Evolutionary conservation across 164 flowering plant species (phyloP).

Genomic region (Kingdonia uniflora): DNA sequence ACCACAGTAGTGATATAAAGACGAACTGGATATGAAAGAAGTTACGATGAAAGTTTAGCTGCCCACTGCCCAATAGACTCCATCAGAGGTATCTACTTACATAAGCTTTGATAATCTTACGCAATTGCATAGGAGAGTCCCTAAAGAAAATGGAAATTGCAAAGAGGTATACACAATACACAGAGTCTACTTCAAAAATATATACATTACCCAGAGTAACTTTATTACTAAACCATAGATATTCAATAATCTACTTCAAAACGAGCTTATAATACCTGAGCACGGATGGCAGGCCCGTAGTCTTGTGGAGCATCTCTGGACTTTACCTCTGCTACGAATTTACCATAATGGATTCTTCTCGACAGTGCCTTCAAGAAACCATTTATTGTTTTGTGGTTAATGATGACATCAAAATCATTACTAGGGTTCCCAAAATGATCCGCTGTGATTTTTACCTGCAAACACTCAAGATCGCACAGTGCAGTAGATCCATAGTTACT

Average conservation of each 20-base stretch:
- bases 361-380: slow-evolving; percentile 56
- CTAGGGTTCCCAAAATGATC: neutral
- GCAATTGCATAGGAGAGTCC: too few species aligned
- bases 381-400: neutral
- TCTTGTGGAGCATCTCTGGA: slow-evolving; percentile 62
- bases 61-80: too few species aligned
- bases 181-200: too few species aligned
- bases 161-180: too few species aligned
- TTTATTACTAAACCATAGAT: too few species aligned
- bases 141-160: too few species aligned
- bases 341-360: slow-evolving; percentile 82
- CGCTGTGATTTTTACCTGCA: slow-evolving; percentile 51
- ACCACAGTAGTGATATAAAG: too few species aligned
- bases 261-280: slow-evolving; percentile 35
- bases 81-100: too few species aligned
- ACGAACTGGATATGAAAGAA: too few species aligned
- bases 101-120: too few species aligned
- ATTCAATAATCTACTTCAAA: neutral
- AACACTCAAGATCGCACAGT: slow-evolving; percentile 46
- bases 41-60: too few species aligned
- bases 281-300: slow-evolving; percentile 51
- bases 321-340: slow-evolving; percentile 88
- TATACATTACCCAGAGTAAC: too few species aligned
- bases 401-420: neutral
- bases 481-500: slow-evolving; percentile 66